A percentile compares a stretch with the other conserved stretches of the same genome.
Evolutionary conservation across 108 stramenopile genomes (phyloP).

Genomic region (Fistulifera solaris): DNA sequence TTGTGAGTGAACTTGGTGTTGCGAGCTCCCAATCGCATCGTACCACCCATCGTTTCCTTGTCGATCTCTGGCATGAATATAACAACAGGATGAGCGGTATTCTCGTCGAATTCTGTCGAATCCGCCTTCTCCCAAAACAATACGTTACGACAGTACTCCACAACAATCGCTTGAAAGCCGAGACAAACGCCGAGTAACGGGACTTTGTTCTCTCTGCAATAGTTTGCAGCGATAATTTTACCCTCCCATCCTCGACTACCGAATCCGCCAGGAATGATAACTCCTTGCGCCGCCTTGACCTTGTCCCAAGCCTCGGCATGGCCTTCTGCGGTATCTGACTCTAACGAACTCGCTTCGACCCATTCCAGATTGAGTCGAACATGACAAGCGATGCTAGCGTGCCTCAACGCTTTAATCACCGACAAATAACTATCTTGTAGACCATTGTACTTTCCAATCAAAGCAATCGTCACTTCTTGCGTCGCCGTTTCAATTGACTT

Average conservation of each 20-base stretch:
- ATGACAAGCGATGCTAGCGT: conserved; percentile 87
- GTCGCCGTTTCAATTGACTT: conserved; percentile 60
- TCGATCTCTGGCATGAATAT: conserved; percentile 99
- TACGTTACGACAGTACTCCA: conserved; percentile 93
- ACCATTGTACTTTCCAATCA: conserved; percentile 97
- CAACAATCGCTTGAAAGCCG: conserved; percentile 96
- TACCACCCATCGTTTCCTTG: conserved; percentile 94
- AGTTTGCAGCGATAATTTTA: conserved; percentile 86
- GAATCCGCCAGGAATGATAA: conserved; percentile 97
- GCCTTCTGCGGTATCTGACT: conserved; percentile 36
- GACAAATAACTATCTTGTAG: conserved; percentile 92
- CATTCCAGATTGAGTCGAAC: conserved; percentile 84
- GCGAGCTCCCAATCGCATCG: conserved; percentile 96
- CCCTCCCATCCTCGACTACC: conserved; percentile 87
- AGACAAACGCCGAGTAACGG: conserved; percentile 95
- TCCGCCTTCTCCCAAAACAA: conserved; percentile 79
- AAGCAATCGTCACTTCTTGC: conserved; percentile 79
- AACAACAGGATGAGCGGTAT: conserved; percentile 73
- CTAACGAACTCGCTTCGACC: conserved; percentile 92
- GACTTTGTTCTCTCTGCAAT: conserved; percentile 70
- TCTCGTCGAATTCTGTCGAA: conserved; percentile 91
- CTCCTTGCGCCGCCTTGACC: conserved; percentile 60
- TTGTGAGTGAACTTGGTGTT: conserved; percentile 75
- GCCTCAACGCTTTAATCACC: conserved; percentile 95
- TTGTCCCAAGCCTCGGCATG: conserved; percentile 65